phyloP scores from a whole-genome alignment of 1,139 yeast genomes.

The Schwanniomyces etchellsii region DNA sequence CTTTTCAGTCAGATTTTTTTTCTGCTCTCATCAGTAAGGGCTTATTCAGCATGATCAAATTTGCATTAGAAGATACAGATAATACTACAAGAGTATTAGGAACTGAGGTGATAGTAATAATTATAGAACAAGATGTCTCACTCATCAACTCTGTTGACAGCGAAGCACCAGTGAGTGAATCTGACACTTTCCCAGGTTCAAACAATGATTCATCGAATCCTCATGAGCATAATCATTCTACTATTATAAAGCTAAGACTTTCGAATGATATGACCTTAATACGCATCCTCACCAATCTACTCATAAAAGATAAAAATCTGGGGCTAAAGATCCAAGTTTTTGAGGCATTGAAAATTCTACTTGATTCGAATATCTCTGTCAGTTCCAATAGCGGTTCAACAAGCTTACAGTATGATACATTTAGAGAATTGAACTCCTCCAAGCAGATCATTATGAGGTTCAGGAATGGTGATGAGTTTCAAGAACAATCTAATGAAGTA shows the following conservation, averaged over 20 bases:
- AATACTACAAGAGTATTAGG: slow-evolving; percentile 60
- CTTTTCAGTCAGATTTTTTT: slow-evolving; percentile 63
- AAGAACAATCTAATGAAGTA: slow-evolving; percentile 28
- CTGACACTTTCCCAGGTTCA: slow-evolving; percentile 22
- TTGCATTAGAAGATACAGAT: slow-evolving; percentile 58
- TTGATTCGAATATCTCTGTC: slow-evolving; percentile 51
- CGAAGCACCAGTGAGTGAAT: slow-evolving; percentile 31
- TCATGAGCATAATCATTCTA: not conserved
- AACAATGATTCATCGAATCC: slow-evolving; percentile 5
- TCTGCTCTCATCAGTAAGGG: slow-evolving; percentile 62
- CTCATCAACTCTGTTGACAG: slow-evolving; percentile 45
- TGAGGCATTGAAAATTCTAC: slow-evolving; percentile 71
- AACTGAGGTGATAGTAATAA: slow-evolving; percentile 73
- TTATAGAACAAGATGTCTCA: slow-evolving; percentile 79
- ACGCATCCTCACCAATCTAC: slow-evolving; percentile 52
- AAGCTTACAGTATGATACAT: not conserved
- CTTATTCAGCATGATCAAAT: slow-evolving; percentile 61
- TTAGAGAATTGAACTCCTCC: not conserved
- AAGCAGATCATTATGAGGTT: too few relatives aligned
- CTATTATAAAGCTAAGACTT: slow-evolving; percentile 23
- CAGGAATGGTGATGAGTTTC: too few relatives aligned
- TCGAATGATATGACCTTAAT: slow-evolving; percentile 61
- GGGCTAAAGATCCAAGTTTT: slow-evolving; percentile 79
- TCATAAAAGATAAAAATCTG: slow-evolving; percentile 58
- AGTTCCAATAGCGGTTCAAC: slow-evolving; percentile 2